Evolutionary conservation across 2,329 filamentous ascomycete genomes (phyloP).

Genomic region (Colletotrichum phormii): DNA sequence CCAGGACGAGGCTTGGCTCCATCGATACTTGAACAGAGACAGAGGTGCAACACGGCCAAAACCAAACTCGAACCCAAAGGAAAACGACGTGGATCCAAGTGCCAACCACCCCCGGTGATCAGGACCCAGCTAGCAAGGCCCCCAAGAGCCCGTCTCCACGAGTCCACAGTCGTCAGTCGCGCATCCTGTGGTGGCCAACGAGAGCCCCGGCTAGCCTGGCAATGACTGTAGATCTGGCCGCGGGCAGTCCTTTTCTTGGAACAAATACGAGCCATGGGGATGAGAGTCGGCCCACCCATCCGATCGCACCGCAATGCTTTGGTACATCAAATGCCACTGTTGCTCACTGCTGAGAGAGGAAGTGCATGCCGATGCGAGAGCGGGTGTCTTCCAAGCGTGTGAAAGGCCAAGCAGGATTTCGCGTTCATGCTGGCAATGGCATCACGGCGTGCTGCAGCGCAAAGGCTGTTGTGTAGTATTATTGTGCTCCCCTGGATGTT

Average conservation of each 20-base stretch:
- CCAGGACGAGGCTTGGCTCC: neutral
- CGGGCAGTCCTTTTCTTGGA: constrained; percentile 34
- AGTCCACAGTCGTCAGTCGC: constrained; percentile 18
- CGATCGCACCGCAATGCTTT: constrained; percentile 11
- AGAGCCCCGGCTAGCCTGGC: neutral
- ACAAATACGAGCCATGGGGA: constrained; percentile 31
- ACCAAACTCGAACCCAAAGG: neutral
- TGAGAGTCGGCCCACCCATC: constrained; percentile 24
- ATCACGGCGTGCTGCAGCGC: neutral
- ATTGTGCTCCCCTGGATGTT: neutral
- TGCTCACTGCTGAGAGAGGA: constrained; percentile 1
- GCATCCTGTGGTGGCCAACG: constrained; percentile 14
- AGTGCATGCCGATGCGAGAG: neutral
- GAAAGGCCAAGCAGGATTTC: neutral
- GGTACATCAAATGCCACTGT: neutral
- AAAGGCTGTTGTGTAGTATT: neutral
- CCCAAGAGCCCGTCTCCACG: neutral
- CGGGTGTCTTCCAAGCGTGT: neutral
- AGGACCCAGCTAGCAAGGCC: neutral
- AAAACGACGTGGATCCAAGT: constrained; percentile 10
- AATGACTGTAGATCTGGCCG: constrained; percentile 28
- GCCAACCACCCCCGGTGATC: neutral
- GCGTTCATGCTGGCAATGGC: neutral
- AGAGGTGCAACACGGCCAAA: constrained; percentile 7
- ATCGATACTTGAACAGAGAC: neutral